Percentiles rank a stretch among this genome's conserved stretches.
phyloP scores from a whole-genome alignment of 2,329 filamentous ascomycete genomes.

The Herpotrichia juniperi region DNA sequence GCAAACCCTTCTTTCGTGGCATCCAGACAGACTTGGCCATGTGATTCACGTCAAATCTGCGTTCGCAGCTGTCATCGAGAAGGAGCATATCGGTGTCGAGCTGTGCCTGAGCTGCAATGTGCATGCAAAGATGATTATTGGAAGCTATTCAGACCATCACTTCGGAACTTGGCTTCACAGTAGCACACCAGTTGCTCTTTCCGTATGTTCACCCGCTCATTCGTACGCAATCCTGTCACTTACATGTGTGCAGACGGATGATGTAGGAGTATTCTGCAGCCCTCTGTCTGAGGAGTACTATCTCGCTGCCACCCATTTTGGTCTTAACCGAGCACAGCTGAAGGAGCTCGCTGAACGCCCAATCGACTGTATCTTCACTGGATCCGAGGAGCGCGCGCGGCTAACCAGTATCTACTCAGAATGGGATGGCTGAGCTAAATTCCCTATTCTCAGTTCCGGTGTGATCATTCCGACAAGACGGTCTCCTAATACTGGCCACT shows the following conservation, averaged over 20 bases:
- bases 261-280: constrained; percentile 82
- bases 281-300: constrained; percentile 77
- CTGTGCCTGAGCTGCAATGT: constrained; percentile 84
- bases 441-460: no score
- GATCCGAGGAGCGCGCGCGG: constrained; percentile 64
- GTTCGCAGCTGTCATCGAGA: constrained; percentile 62
- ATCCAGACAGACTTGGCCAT: constrained; percentile 74
- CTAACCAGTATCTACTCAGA: constrained; percentile 42
- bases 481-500: no score
- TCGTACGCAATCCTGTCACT: not conserved
- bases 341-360: constrained; percentile 65
- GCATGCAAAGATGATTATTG: constrained; percentile 72
- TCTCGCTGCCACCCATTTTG: constrained; percentile 74
- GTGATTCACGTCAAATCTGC: constrained; percentile 74
- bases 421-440: constrained; percentile 23
- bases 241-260: constrained; percentile 68
- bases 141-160: constrained; percentile 72
- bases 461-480: no score
- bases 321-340: constrained; percentile 56
- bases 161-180: constrained; percentile 74
- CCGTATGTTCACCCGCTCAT: constrained; percentile 60
- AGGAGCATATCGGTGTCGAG: constrained; percentile 69
- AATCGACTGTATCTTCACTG: constrained; percentile 71
- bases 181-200: constrained; percentile 64
- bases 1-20: constrained; percentile 66